Percentiles rank a stretch among this genome's conserved stretches.
phyloP scores from a whole-genome alignment of 2,329 filamentous ascomycete genomes.

The Lecanicillium sp. region DNA sequence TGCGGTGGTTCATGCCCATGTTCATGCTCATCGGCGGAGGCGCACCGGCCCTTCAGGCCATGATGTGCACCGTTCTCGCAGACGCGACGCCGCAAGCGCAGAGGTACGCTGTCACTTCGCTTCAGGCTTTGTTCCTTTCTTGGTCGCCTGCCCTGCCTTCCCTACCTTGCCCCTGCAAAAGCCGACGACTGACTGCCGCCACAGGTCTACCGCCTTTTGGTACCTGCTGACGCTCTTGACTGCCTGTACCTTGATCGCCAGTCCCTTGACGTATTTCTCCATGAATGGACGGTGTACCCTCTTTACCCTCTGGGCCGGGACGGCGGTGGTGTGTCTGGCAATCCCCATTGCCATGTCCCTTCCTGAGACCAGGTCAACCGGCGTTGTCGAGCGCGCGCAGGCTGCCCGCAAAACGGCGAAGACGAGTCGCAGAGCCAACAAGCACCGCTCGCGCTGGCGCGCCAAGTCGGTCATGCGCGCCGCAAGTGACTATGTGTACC shows the following conservation, averaged over 20 bases:
- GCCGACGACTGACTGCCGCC: background rate
- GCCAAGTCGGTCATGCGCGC: background rate
- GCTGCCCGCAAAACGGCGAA: constrained; percentile 7
- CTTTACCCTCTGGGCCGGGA: constrained; percentile 13
- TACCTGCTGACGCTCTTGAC: constrained; percentile 17
- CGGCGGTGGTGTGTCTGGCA: constrained; percentile 9
- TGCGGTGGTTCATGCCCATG: constrained; percentile 16
- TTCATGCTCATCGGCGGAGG: constrained; percentile 19
- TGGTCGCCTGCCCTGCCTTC: background rate
- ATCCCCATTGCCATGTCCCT: constrained; percentile 13
- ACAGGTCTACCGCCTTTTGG: constrained; percentile 18
- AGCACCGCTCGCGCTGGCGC: background rate
- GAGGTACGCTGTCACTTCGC: constrained; percentile 2
- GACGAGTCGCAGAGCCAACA: background rate
- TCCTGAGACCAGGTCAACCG: constrained; percentile 14
- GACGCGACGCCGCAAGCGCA: constrained; percentile 8
- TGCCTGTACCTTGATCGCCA: constrained; percentile 15
- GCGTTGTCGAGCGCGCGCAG: background rate
- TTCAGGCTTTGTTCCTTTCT: too few relatives aligned
- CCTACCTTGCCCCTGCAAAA: background rate
- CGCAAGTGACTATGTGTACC: background rate
- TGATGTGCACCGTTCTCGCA: constrained; percentile 17
- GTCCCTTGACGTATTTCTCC: constrained; percentile 16
- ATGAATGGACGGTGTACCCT: constrained; percentile 14
- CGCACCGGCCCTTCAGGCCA: constrained; percentile 15